Percentiles rank a stretch among this genome's conserved stretches.
These are phyloP conservation scores for Zizania latifolia DNA, from an alignment of 176 grass and related monocot genomes.

Conservation along the genomic window DNA sequence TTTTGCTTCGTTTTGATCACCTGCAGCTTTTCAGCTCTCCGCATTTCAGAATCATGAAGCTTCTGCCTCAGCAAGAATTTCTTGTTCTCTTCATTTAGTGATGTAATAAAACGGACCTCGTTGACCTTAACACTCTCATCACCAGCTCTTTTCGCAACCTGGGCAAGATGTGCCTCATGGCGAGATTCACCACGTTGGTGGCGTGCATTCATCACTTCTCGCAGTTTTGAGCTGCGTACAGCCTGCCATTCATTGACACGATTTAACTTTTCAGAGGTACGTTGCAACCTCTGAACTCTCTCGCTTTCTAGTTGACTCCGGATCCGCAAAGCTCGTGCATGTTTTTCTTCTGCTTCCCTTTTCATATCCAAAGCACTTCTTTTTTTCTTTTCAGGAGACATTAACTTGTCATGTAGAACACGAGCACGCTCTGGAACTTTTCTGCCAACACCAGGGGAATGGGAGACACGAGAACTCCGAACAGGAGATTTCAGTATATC, in stretches of 20 bases:
- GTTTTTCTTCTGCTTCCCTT: conserved; percentile 95
- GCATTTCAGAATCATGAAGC: conserved; percentile 86
- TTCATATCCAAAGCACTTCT: conserved; percentile 89
- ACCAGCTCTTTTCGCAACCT: conserved; percentile 88
- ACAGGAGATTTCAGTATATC: conserved; percentile 93
- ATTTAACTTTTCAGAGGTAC: conserved; percentile 94
- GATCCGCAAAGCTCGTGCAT: conserved; percentile 80
- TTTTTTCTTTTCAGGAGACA: conserved; percentile 99
- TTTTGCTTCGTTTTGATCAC: conserved; percentile 98
- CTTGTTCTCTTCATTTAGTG: conserved; percentile 96
- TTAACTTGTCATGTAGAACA: conserved; percentile 93
- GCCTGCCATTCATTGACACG: conserved; percentile 97
- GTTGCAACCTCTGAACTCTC: conserved; percentile 89
- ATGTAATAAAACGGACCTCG: conserved; percentile 99
- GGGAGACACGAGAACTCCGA: conserved; percentile 62
- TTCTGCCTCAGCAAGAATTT: conserved; percentile 92
- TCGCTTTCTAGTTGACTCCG: conserved; percentile 96
- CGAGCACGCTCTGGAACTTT: conserved; percentile 77
- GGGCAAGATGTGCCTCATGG: conserved; percentile 89
- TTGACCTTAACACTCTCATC: conserved; percentile 98
- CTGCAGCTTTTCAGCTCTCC: conserved; percentile 96
- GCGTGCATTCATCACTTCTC: conserved; percentile 95
- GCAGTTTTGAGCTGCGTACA: conserved; percentile 78
- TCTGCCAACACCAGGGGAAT: conserved; percentile 73
- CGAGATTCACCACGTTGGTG: conserved; percentile 90